Evolutionary conservation across 1,284 basidiomycete species (phyloP).

Genomic region (Porodaedalea pini): DNA sequence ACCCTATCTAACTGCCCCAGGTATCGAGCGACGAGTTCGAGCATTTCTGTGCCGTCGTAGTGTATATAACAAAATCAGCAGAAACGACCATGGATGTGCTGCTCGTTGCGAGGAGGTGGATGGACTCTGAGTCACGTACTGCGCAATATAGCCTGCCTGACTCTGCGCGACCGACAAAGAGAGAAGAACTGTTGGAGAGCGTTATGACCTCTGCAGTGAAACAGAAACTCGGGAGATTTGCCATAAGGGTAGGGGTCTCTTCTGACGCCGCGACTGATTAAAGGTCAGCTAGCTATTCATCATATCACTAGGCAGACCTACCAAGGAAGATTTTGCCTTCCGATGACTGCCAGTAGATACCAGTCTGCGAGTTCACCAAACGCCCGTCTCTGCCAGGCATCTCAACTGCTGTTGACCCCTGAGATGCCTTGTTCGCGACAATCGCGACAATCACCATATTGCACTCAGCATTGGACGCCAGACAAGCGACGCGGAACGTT

Average conservation of each 20-base stretch:
- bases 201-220: slow-evolving; percentile 37
- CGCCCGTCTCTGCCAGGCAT: slow-evolving; percentile 35
- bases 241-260: slow-evolving; percentile 27
- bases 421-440: not conserved
- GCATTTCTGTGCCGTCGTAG: slow-evolving; percentile 74
- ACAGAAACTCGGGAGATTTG: slow-evolving; percentile 60
- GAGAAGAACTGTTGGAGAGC: slow-evolving; percentile 18
- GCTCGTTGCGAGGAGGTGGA: slow-evolving; percentile 48
- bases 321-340: slow-evolving; percentile 52
- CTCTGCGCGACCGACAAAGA: slow-evolving; percentile 67
- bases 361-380: slow-evolving; percentile 35
- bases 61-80: slow-evolving; percentile 82
- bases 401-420: not conserved
- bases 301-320: slow-evolving; percentile 29
- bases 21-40: slow-evolving; percentile 49
- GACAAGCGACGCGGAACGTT: not conserved
- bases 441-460: not conserved
- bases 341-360: slow-evolving; percentile 45
- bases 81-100: slow-evolving; percentile 82
- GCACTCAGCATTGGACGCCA: not conserved
- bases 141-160: slow-evolving; percentile 62
- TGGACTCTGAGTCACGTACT: slow-evolving; percentile 23
- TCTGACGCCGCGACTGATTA: not conserved
- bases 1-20: slow-evolving; percentile 50
- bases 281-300: not conserved